Evolutionary conservation across 352 stramenopile genomes (phyloP), one percentile per base, ranked within the genome.

Genomic region (Phytophthora multivora): DNA sequence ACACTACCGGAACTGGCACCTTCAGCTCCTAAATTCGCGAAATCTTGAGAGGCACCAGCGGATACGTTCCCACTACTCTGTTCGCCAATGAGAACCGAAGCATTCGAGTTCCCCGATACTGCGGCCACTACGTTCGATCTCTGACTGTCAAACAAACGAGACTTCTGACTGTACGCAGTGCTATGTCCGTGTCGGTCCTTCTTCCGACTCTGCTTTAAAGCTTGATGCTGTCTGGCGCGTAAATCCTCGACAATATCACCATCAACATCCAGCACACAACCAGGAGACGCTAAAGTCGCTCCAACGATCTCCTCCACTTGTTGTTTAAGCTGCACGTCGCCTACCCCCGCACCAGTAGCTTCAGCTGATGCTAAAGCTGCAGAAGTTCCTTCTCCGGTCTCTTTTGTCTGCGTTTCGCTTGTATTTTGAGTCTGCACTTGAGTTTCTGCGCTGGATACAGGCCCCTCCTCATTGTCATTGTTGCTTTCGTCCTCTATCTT

Each of bases 241-340:
- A 93, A 59, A 43, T 91, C 85, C n/a, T 82, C 75, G 19, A 93
- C 71, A 19, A 93, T 89, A 48, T 93, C 85, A 0, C 85, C 86
- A 38, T 91, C 85, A 9, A 93, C 73, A 30, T 94, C 85, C 3
- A 96, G 59, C 0, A 96, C 58, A 47, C 85, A 96, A 0, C 87
- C 89, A 1, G 85, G 80, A n/a, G 86, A 91, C 0, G 81, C 79
- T 19, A 93, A 66, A 2, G 77, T 90, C 0, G 81, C 85, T 0
- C 78, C 80, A 4, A 94, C 79, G 16, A 96, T 92, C 50, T 94
- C 84, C n/a, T 89, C 67, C 3, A 95, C 78, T 65, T 93, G 77
- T 36, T 80, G 71, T 62, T 89, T 82, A 0, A 93, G 71, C 31
- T 89, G 66, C 13, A 66, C 56, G n/a, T 93, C 84, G 0, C 69